These are phyloP conservation scores for Penicillium dipodomyicola DNA, from an alignment of 495 filamentous ascomycete genomes.

Conservation along the genomic window DNA sequence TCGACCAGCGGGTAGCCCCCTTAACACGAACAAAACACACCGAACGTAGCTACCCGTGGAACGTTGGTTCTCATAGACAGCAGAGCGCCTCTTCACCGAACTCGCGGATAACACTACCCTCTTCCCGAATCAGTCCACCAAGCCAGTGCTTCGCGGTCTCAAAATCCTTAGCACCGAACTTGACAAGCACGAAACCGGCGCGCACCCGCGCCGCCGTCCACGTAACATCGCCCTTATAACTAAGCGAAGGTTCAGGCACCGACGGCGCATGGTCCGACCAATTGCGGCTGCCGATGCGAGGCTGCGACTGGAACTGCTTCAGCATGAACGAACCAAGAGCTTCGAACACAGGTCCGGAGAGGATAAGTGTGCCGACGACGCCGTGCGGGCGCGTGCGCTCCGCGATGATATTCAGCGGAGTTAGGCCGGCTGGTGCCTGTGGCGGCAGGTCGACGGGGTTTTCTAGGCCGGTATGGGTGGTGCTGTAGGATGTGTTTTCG, in stretches of 20 bases:
- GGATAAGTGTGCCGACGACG: conserved; percentile 78
- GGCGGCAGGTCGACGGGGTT: conserved; percentile 14
- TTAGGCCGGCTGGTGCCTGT: conserved; percentile 17
- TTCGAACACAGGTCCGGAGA: conserved; percentile 70
- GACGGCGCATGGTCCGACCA: conserved; percentile 52
- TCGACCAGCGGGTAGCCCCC: conserved; percentile 10
- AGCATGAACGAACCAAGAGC: conserved; percentile 67
- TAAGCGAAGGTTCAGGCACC: conserved; percentile 32
- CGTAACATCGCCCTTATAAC: conserved; percentile 58
- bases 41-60: background rate
- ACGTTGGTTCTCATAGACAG: conserved; percentile 46
- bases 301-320: conserved; percentile 68
- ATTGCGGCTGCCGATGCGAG: conserved; percentile 80
- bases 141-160: conserved; percentile 64
- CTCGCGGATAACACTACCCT: conserved; percentile 54
- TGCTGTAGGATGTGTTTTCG: conserved; percentile 8
- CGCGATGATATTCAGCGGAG: conserved; percentile 35
- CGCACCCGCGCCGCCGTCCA: conserved; percentile 86
- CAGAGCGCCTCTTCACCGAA: conserved; percentile 65
- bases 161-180: conserved; percentile 67
- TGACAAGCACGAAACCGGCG: conserved; percentile 78
- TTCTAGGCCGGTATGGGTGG: conserved; percentile 7
- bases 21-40: background rate
- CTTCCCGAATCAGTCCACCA: conserved; percentile 52
- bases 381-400: conserved; percentile 50